Conservation (phyloP, 306 rosid genomes). For the Fagus crenata region DNA sequence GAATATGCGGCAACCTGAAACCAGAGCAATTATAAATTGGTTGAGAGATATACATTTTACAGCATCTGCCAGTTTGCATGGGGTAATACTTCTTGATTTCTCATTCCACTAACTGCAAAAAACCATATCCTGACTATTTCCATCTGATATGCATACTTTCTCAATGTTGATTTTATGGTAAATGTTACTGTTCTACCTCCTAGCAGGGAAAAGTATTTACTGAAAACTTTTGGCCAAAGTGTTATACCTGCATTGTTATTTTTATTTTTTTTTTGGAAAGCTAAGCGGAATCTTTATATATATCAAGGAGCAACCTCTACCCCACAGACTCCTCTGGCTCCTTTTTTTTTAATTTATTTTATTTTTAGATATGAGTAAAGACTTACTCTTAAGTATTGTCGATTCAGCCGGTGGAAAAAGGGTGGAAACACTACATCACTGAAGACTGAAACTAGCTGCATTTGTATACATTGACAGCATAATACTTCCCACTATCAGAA, state of each 20-base stretch:
- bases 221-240: not conserved
- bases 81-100: conserved; percentile 58
- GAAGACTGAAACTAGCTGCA: conserved; percentile 13
- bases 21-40: conserved; percentile 92
- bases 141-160: not conserved
- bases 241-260: not conserved
- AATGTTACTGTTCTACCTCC: not conserved
- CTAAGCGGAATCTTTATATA: not conserved
- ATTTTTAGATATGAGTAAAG: not conserved
- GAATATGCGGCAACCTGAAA: conserved; percentile 77
- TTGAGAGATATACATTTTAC: conserved; percentile 69
- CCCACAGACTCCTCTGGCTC: not conserved
- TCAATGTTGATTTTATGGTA: not conserved
- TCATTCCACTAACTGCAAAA: not conserved
- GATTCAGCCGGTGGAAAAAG: conserved; percentile 14
- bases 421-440: conserved; percentile 9
- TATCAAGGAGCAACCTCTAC: not conserved
- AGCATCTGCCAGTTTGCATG: conserved; percentile 98
- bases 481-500: conserved; percentile 20
- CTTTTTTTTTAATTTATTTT: not conserved
- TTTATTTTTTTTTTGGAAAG: not conserved
- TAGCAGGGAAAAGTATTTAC: not conserved
- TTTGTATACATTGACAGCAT: conserved; percentile 9
- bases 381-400: not conserved
- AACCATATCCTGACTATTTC: not conserved